Conservation (phyloP, 2,329 filamentous ascomycete species). For the Fusarium oligoseptatum region DNA sequence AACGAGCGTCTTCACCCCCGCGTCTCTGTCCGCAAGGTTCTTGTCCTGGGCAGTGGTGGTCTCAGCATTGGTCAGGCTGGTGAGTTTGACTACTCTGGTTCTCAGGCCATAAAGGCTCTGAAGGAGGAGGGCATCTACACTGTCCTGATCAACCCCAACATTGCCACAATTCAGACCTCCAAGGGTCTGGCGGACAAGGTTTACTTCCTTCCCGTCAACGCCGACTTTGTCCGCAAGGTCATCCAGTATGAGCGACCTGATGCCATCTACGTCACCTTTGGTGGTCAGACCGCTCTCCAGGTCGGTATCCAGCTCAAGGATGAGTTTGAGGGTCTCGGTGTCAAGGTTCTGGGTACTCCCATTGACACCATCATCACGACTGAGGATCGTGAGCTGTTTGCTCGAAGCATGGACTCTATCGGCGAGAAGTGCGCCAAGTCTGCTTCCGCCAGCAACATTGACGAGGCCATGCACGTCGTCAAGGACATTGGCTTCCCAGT, state of each 20-base stretch:
- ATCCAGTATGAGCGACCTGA: constrained; percentile 95
- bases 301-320: constrained; percentile 98
- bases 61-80: constrained; percentile 97
- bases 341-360: constrained; percentile 94
- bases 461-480: constrained; percentile 90
- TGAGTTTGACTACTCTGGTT: constrained; percentile 98
- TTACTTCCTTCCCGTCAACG: constrained; percentile 97
- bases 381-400: constrained; percentile 97
- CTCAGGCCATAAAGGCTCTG: constrained; percentile 97
- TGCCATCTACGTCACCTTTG: constrained; percentile 97
- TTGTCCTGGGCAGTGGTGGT: constrained; percentile 94
- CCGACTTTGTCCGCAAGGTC: constrained; percentile 97
- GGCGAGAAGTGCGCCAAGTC: constrained; percentile 98
- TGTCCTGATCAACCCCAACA: constrained; percentile 98
- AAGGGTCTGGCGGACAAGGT: constrained; percentile 98
- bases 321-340: constrained; percentile 92
- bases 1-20: constrained; percentile 82
- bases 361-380: constrained; percentile 99
- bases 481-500: constrained; percentile 95
- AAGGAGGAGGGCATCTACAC: constrained; percentile 99
- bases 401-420: constrained; percentile 98
- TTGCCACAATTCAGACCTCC: constrained; percentile 98
- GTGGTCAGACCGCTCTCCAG: constrained; percentile 95
- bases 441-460: constrained; percentile 87
- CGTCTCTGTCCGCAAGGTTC: constrained; percentile 91